Evolutionary conservation across 176 grass and related monocot genomes (phyloP).

Genomic region (Eremochloa ophiuroides): DNA sequence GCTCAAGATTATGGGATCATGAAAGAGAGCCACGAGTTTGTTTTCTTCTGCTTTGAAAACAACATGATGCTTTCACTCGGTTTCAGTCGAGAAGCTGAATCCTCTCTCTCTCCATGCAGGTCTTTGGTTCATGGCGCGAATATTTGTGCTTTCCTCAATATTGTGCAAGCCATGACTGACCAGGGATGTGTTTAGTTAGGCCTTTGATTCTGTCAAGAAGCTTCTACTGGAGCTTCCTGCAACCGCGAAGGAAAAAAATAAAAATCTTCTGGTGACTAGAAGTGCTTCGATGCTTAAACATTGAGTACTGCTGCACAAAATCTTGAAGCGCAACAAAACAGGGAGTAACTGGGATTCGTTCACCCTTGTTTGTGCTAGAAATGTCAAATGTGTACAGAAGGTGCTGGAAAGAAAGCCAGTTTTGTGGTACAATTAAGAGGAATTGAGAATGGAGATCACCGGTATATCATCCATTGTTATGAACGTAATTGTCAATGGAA

Average conservation of each 20-base stretch:
- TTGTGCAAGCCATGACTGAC: constrained; percentile 95
- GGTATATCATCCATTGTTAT: constrained; percentile 4
- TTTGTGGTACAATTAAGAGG: constrained; percentile 12
- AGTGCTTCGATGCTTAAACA: not conserved
- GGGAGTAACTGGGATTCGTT: not conserved
- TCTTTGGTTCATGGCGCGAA: constrained; percentile 87
- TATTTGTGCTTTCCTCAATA: constrained; percentile 87
- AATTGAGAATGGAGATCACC: not conserved
- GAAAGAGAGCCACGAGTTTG: constrained; percentile 87
- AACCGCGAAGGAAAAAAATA: not conserved
- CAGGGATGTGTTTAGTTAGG: constrained; percentile 82
- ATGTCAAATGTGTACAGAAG: not conserved
- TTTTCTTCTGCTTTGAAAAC: constrained; percentile 30
- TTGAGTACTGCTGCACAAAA: not conserved
- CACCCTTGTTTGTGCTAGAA: not conserved
- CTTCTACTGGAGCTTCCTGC: not conserved
- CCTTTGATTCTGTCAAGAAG: constrained; percentile 20
- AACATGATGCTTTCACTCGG: not conserved
- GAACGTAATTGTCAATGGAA: not conserved
- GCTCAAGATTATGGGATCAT: constrained; percentile 73
- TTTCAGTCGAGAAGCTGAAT: constrained; percentile 28
- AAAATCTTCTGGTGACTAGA: not conserved
- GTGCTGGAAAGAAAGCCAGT: not conserved
- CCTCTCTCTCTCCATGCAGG: constrained; percentile 28
- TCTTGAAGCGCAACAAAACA: not conserved